Evolutionary conservation across 768 basidiomycete genomes (phyloP), one percentile per base, ranked within the genome.

Genomic region (Dentipellis fragilis): DNA sequence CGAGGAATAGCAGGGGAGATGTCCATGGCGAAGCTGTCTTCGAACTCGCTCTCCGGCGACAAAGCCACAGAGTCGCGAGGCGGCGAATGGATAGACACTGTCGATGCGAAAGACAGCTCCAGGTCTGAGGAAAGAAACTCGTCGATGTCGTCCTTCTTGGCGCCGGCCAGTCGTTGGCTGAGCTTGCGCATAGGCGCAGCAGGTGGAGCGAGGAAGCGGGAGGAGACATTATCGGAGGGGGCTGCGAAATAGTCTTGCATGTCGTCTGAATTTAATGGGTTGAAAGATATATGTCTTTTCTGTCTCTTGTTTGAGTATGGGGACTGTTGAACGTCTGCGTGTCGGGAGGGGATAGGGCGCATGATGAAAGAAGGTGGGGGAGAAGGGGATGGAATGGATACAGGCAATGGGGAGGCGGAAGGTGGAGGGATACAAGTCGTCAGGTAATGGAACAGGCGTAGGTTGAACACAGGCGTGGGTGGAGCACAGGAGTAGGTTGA

Each of bases 41-140:
- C 61, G 42, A 54, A 59, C 37, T 72, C 75, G 61, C 69, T 71
- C 22, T 82, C 81, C 34, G 76, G 71, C 7, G 76, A 63, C 49
- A 84, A 70, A 38, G 70, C 68, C 54, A 74, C 62, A 51, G 72
- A 65, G 29, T 79, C 74, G 50, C 71, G 75, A 12, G 81, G 75
- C 36, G 89, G 86, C 23, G 87, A 88, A 64, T 87, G 77, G 49
- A 92, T 71, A 7, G 89, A 92, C 67, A 91, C 84, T 58, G 79
- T 87, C 34, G 88, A 89, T 7, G 87, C 87, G 64, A 92, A 92
- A 29, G 89, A 90, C 39, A 83, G 71, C 66, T 92, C 89, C 49
- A 89, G 77, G 64, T 88, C 87, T n/a, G 84, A 85, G 36, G 83
- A 80, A 51, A 83, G 73, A 64, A 81, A 84, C 45, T 84, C 81